phyloP scores from a whole-genome alignment of 2,329 filamentous ascomycete species.

The Penicillium sp. region DNA sequence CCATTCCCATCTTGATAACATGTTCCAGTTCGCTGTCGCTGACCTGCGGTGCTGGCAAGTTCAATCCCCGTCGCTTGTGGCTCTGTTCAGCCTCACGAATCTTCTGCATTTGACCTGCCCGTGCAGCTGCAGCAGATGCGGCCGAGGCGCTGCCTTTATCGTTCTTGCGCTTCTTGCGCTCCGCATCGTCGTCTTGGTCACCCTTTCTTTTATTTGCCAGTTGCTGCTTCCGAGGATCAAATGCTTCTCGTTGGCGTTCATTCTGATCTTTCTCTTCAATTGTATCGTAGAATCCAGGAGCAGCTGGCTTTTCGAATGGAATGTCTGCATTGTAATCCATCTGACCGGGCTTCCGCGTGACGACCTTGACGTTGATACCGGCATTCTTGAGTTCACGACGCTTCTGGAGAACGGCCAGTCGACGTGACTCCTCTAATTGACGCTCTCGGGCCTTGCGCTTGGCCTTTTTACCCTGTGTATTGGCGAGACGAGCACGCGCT shows the following conservation, averaged over 20 bases:
- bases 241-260: slow-evolving; percentile 77
- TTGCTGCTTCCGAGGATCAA: slow-evolving; percentile 91
- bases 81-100: slow-evolving; percentile 95
- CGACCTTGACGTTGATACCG: slow-evolving; percentile 96
- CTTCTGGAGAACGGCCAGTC: slow-evolving; percentile 89
- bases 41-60: slow-evolving; percentile 84
- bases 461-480: slow-evolving; percentile 98
- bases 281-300: slow-evolving; percentile 90
- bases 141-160: slow-evolving; percentile 78
- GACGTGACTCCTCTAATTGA: slow-evolving; percentile 89
- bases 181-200: slow-evolving; percentile 77
- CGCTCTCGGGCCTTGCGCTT: slow-evolving; percentile 95
- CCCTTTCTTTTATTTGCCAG: slow-evolving; percentile 90
- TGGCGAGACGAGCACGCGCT: slow-evolving; percentile 90
- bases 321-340: slow-evolving; percentile 99
- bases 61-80: slow-evolving; percentile 82
- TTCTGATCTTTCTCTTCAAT: slow-evolving; percentile 76
- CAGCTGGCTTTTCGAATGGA: slow-evolving; percentile 90
- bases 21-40: slow-evolving; percentile 91
- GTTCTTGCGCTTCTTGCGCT: slow-evolving; percentile 79
- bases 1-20: slow-evolving; percentile 97
- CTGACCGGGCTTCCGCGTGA: slow-evolving; percentile 85
- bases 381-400: slow-evolving; percentile 94
- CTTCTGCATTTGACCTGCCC: slow-evolving; percentile 90
- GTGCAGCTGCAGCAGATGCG: slow-evolving; percentile 80